Evolutionary conservation across 306 rosid species (phyloP), one percentile per base, ranked within the genome.

Genomic region (Begonia peltatifolia): DNA sequence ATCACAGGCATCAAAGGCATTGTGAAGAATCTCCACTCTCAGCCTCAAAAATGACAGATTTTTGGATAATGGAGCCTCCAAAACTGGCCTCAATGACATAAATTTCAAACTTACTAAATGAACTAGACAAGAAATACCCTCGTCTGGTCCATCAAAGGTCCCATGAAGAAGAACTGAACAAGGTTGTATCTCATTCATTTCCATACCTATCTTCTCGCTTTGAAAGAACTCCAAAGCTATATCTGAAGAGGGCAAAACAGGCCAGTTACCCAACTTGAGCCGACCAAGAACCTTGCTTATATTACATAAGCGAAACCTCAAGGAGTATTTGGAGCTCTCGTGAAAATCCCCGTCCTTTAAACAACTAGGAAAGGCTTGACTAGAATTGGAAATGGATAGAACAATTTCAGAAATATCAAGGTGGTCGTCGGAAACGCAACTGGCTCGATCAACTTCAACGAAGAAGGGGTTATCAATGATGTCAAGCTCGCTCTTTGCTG

Each of bases 261-360:
- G 99, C 94, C 94, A 90, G 61, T 86, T 87, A 22, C 99, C 94
- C 57, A 78, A 58, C 73, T 81, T 90, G 10, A 90, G 78, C 52
- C 88, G 79, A 62, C 69, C 68, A 54, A 81, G 59, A 41, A 63
- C 63, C 57, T 68, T 60, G 68, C 48, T 70, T 1, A 69, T 77
- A 66, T 83, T 80, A 64, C 69, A 80, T 52, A 86, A 55, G 36
- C 60, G 75, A 64, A 90, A 79, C 74, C 95, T 76, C 59, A 90
- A 73, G 9, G 57, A 66, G 63, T 78, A 80, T 52, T 69, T 77
- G 11, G 46, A 60, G 66, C 57, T 79, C 67, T 50, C 60, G 48
- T 36, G 59, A 69, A 83, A 64, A n/a, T 68, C 77, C 65, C 61
- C 70, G 36, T 54, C 63, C 47, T 78, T 44, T 47, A 58, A 77